Evolutionary conservation across 2,329 filamentous ascomycete species (phyloP), one percentile per base, ranked within the genome.

Genomic region (Trichophyton verrucosum): DNA sequence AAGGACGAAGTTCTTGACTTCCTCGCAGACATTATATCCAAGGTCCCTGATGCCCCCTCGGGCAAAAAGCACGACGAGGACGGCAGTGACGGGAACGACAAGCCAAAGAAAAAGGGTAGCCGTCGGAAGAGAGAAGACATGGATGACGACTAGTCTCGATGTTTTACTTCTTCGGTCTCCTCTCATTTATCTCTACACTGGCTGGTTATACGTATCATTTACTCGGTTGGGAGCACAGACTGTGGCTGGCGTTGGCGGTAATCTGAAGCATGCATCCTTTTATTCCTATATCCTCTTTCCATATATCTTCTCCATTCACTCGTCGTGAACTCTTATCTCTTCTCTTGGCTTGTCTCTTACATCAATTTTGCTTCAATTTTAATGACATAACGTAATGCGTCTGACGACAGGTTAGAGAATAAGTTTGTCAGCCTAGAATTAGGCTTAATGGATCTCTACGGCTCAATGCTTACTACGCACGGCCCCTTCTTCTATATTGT

Each of bases 1-100:
- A 86, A 85, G 27, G 89, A 95, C 70, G 89, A 94, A 65, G 90
- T 96, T 71, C 92, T 95, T 77, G 94, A 99, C 75, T 99, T 97
- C 68, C 76, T 99, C 63, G 81, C 84, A 62, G 91, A 97, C 58
- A 96, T 96, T 68, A 91, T 96, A 59, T 82, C 85, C 68, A 92
- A 92, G 71, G 86, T 96, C 0, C 87, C 83, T 1, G 86, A 89
- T 66, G 80, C 82, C 62, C 79, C 82, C 4, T 22, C 11, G 20
- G 65, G 67, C 47, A 65, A 68, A 38, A 69, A 71, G 44, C 76
- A 77, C 65, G 67, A 75, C 62, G 77, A 81, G 59, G 74, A 76
- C 42, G 75, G 73, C 30, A 76, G 73, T 60, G 78, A 79, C 60
- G 73, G 74, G n/a, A 78, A 76, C 65, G 72, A 77, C 69, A 68